A percentile compares a stretch with the other conserved stretches of the same genome.
These are phyloP conservation scores for Chenopodium suecicum DNA, from an alignment of 148 eudicot genomes.

Conservation along the genomic window DNA sequence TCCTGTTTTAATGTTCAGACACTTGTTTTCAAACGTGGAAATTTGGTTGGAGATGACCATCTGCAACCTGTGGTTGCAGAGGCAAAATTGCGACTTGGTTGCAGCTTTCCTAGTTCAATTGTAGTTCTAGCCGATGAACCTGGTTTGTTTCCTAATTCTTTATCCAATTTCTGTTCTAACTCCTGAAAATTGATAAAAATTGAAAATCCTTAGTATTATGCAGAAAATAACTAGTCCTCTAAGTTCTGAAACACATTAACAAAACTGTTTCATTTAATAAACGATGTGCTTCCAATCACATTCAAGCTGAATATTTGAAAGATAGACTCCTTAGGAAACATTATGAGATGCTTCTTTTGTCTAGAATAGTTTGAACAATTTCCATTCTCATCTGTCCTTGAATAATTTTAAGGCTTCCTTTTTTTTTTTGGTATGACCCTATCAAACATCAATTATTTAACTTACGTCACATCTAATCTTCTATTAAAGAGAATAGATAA, in stretches of 20 bases:
- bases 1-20: slow-evolving; percentile 33
- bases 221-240: background rate
- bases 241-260: background rate
- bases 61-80: slow-evolving; percentile 66
- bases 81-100: slow-evolving; percentile 52
- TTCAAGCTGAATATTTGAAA: background rate
- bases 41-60: slow-evolving; percentile 76
- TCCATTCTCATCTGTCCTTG: too few relatives aligned
- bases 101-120: slow-evolving; percentile 66
- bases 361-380: too few relatives aligned
- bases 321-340: background rate
- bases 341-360: background rate
- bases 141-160: slow-evolving; percentile 37
- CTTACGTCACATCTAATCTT: too few relatives aligned
- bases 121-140: slow-evolving; percentile 74
- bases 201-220: background rate
- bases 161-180: background rate
- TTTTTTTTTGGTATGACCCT: too few relatives aligned
- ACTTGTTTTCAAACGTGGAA: slow-evolving; percentile 80
- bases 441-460: too few relatives aligned
- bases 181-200: background rate
- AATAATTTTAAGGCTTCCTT: too few relatives aligned
- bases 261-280: background rate
- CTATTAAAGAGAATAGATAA: too few relatives aligned
- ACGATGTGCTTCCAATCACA: background rate